phyloP scores from a whole-genome alignment of 371 early-diverging fungal genomes.

The Mortierella sp. region DNA sequence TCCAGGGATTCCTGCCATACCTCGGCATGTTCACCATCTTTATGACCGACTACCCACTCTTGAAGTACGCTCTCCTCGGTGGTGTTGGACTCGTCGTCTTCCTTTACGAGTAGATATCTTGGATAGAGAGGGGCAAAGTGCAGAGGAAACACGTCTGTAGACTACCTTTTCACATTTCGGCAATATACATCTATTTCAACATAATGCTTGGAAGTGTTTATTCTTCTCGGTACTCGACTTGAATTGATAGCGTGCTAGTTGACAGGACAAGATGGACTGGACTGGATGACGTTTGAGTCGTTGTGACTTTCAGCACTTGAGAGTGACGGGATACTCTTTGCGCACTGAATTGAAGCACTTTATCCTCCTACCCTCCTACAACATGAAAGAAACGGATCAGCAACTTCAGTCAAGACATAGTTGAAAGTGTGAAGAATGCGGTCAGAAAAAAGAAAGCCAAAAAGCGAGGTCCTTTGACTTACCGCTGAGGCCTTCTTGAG shows the following conservation, averaged over 20 bases:
- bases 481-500: slow-evolving; percentile 63
- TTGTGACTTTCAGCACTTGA: slow-evolving; percentile 12
- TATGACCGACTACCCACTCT: slow-evolving; percentile 95
- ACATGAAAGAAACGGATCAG: background rate
- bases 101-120: slow-evolving; percentile 41
- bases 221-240: background rate
- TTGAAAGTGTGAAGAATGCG: background rate
- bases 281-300: background rate
- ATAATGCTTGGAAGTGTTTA: too few relatives aligned
- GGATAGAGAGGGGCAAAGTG: background rate
- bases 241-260: background rate
- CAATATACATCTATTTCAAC: background rate
- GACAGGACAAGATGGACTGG: background rate
- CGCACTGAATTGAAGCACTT: slow-evolving; percentile 71
- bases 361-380: slow-evolving; percentile 52
- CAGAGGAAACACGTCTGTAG: background rate
- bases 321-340: slow-evolving; percentile 58
- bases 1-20: slow-evolving; percentile 91
- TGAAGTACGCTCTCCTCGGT: slow-evolving; percentile 87
- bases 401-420: background rate
- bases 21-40: slow-evolving; percentile 98
- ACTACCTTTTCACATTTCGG: background rate
- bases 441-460: background rate
- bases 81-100: slow-evolving; percentile 83
- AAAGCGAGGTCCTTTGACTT: background rate